Evolutionary conservation across 2,329 filamentous ascomycete species (phyloP), one percentile per base, ranked within the genome.

Genomic region (Penicillium sp.): DNA sequence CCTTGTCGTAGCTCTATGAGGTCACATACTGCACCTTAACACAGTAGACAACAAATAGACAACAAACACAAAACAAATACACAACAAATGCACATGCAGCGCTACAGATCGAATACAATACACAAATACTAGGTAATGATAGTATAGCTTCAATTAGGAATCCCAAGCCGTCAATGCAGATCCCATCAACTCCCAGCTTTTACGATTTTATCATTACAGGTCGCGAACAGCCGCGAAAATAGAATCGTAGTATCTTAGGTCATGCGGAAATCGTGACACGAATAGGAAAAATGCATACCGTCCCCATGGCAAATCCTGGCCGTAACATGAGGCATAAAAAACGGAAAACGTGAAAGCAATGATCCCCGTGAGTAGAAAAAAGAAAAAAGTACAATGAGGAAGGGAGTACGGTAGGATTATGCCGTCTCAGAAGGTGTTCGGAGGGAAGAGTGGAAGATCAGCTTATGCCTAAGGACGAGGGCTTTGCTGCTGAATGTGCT

Each of bases 401-500:
- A 33, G 53, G 15, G 20, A 47, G 33, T 29, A 18, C 49, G 49
- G 53, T 35, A 54, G 54, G 15, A 42, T 20, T 8, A n/a, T 52
- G 48, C 49, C 56, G 59, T 49, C 31, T 49, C 14, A 46, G 49
- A 58, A 44, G 51, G 48, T 42, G 40, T 29, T 46, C 31, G 49
- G 42, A 57, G 51, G 48, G 53, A 51, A 44, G 52, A 52, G 51
- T 20, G 46, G 44, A 55, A 53, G 48, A 51, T 45, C 48, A 59
- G 59, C 59, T 60, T 69, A 73, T 41, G 71, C 56, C 45, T 73
- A 58, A 27, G 70, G 68, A 51, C 75, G 69, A 46, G 80, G 80
- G 69, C 79, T 82, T 64, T 77, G 75, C 56, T 77, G 75, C 57
- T 77, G 75, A 51, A 77, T 77, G 54, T 77, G 75, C 57, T 75